These are phyloP conservation scores for Rusavskia elegans DNA, from an alignment of 495 filamentous ascomycete genomes.

Conservation along the genomic window DNA sequence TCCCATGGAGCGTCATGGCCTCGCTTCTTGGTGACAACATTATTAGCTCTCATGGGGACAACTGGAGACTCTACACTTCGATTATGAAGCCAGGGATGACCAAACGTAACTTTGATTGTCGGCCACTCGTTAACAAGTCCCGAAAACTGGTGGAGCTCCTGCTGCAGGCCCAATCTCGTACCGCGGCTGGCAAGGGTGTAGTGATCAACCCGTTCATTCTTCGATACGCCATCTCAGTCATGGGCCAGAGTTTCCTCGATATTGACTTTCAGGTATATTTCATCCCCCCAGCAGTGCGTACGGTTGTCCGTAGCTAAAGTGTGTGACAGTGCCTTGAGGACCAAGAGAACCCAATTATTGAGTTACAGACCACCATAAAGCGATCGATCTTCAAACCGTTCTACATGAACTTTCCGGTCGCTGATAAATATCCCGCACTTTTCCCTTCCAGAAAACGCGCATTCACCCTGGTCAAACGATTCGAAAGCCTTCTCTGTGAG, in stretches of 20 bases:
- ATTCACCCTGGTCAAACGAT: conserved; percentile 17
- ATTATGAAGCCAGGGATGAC: conserved; percentile 15
- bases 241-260: conserved; percentile 9
- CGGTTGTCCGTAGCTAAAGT: too few species aligned
- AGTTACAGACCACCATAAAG: conserved; percentile 8
- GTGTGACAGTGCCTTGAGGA: neutral
- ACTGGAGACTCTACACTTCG: conserved; percentile 7
- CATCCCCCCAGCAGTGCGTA: neutral
- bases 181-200: neutral
- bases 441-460: conserved; percentile 15
- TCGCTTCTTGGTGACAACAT: conserved; percentile 15
- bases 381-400: conserved; percentile 22
- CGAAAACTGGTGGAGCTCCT: conserved; percentile 1
- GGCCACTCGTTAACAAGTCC: conserved; percentile 1
- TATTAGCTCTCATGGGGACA: conserved; percentile 9
- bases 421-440: conserved; percentile 17
- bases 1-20: conserved; percentile 10
- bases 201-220: conserved; percentile 5
- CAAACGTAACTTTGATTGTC: conserved; percentile 1
- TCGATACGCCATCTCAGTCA: conserved; percentile 7
- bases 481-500: conserved; percentile 15
- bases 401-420: conserved; percentile 24
- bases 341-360: conserved; percentile 1
- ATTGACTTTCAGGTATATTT: conserved; percentile 9
- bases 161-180: conserved; percentile 1